Evolutionary conservation across 2,329 filamentous ascomycete genomes (phyloP).

Genomic region (Stagonosporopsis chrysanthemi): DNA sequence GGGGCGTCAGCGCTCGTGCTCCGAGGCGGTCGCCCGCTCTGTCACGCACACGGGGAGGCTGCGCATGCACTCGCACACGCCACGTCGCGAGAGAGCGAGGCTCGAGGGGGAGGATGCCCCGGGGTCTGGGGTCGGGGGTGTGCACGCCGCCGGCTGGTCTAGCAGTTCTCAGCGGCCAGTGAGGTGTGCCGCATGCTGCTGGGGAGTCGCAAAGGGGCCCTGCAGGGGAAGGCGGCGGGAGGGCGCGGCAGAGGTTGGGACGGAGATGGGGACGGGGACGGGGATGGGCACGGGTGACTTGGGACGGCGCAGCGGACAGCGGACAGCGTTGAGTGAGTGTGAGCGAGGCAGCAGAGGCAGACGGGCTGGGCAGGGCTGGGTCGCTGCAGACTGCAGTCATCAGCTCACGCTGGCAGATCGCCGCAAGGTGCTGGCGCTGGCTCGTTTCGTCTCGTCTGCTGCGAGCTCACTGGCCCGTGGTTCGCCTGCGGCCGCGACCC

Average conservation of each 20-base stretch:
- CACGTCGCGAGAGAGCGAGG: conserved; percentile 5
- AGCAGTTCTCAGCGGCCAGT: conserved; percentile 25
- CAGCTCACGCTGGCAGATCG: conserved; percentile 20
- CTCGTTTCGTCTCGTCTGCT: background rate
- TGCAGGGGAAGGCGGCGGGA: background rate
- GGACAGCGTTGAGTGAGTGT: no score
- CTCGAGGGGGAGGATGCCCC: background rate
- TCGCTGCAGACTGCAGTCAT: no score
- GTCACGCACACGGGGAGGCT: conserved; percentile 32
- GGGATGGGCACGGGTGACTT: no score
- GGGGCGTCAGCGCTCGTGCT: conserved; percentile 20
- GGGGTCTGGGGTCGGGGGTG: conserved; percentile 4
- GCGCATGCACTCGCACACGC: conserved; percentile 34
- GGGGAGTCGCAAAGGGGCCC: conserved; percentile 15
- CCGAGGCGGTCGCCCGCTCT: conserved; percentile 30
- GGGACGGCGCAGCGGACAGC: no score
- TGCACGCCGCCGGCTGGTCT: conserved; percentile 24
- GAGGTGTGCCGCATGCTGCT: conserved; percentile 32
- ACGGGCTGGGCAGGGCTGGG: no score
- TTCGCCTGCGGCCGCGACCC: background rate
- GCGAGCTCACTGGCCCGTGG: background rate
- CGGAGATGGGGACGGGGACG: no score
- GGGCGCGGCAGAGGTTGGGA: background rate
- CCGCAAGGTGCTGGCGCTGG: background rate
- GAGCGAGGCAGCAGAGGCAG: background rate